Conservation (phyloP, 192 early-diverging fungal species). For the Bifiguratus adelaidae region DNA sequence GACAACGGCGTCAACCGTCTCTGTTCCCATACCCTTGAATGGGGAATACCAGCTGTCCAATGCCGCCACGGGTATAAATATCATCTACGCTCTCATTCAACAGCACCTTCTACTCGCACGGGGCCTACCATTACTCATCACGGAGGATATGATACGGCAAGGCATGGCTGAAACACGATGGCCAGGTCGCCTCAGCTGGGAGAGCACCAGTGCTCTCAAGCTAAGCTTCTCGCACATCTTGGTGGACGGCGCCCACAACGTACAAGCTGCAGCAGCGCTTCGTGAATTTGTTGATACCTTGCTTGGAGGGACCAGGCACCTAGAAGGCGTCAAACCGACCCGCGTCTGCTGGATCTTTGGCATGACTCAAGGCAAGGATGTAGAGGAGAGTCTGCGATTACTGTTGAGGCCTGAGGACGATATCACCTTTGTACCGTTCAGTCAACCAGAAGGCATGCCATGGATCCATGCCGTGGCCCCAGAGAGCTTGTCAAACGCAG, state of each 20-base stretch:
- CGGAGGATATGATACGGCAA: constrained; percentile 31
- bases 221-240: constrained; percentile 32
- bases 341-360: constrained; percentile 70
- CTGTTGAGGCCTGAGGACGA: constrained; percentile 47
- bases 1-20: background rate
- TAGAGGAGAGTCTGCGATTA: constrained; percentile 42
- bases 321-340: background rate
- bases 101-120: background rate
- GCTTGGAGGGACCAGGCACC: background rate
- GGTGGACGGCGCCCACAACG: constrained; percentile 90
- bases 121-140: background rate
- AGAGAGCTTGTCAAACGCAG: constrained; percentile 24
- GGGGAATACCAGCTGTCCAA: constrained; percentile 80
- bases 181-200: constrained; percentile 80
- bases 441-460: constrained; percentile 73
- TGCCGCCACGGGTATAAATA: constrained; percentile 57
- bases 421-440: constrained; percentile 62
- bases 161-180: constrained; percentile 63
- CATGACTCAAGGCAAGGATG: constrained; percentile 58
- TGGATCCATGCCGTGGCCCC: constrained; percentile 62
- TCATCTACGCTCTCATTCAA: constrained; percentile 38
- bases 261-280: constrained; percentile 54
- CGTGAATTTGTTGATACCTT: constrained; percentile 48
- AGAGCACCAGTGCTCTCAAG: constrained; percentile 9
- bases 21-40: constrained; percentile 43